Evolutionary conservation across 768 basidiomycete genomes (phyloP).

Genomic region (Suillus subaureus): DNA sequence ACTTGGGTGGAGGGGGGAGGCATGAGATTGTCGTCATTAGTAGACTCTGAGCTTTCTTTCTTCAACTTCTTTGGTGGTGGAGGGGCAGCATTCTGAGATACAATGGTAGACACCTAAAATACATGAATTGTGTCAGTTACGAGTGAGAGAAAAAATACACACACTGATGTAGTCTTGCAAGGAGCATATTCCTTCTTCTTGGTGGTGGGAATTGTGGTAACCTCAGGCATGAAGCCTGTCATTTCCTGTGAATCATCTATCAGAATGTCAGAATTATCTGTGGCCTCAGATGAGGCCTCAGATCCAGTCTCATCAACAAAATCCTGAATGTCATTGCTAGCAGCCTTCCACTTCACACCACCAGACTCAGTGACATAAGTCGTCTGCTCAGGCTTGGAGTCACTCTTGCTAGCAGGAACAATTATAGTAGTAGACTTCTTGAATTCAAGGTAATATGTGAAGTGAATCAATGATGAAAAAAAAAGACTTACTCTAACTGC

Average conservation of each 20-base stretch:
- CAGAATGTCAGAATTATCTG: not conserved
- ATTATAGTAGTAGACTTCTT: not conserved
- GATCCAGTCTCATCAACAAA: not conserved
- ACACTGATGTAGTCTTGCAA: not conserved
- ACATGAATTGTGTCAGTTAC: not conserved
- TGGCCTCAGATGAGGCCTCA: not conserved
- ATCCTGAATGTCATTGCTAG: not conserved
- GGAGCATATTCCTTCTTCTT: not conserved
- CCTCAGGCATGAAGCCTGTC: not conserved
- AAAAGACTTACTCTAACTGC: not conserved
- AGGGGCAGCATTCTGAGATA: not conserved
- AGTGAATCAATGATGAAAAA: not conserved
- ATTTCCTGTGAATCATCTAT: not conserved
- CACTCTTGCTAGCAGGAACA: not conserved
- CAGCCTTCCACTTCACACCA: constrained; percentile 4
- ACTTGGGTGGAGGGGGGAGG: not conserved
- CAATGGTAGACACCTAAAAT: not conserved
- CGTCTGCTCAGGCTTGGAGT: not conserved
- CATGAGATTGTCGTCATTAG: not conserved
- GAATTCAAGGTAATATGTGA: not conserved
- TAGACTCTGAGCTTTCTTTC: not conserved
- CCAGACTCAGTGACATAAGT: not conserved
- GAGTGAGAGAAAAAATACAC: not conserved
- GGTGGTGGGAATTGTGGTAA: not conserved
- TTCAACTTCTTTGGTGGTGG: not conserved